Base-by-base conservation (phyloP, 2,329 filamentous ascomycete genomes). In the Aspergillus ochraceus region DNA sequence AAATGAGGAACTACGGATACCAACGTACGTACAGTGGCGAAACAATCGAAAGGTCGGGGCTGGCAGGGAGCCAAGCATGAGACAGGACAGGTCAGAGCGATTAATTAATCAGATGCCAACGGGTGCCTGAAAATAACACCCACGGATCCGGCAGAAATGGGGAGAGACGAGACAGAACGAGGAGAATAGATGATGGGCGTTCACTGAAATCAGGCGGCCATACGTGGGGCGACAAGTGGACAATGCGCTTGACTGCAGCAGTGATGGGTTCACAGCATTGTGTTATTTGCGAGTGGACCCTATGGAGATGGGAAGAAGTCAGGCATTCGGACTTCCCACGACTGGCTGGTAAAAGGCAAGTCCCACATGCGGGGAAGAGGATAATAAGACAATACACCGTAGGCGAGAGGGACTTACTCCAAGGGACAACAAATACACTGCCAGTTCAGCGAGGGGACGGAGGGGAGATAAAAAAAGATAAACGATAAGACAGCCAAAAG, bases 181-280 rank as follows among this genome's bases (percentile, higher is more conserved):
- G 6, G 30, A 52, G 12, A 52, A 57, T 47, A 54, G 39, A 6
- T 42, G 54, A 14, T 10, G 45, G 11, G 36, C 14, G 20, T 26
- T 52, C 47, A 46, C 29, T 30, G 51, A 42, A n/a, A 55, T 49
- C 29, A 57, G 50, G 57, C 61, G 54, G 49, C 63, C 63, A 65
- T 36, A 65, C 57, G 53, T 26, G 45, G 56, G 54, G 17, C 61
- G 58, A 60, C 61, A 65, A 65, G 63, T 65, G 63, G 63, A 64
- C 60, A 56, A 58, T 65, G 61, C 57, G 56, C 60, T 63, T 58
- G 57, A 64, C 52, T 58, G 61, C 54, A 62, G 61, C 54, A 62
- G 57, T 26, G 55, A 57, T 46, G 39, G 61, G 59, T 51, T 60
- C 60, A 63, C 60, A 57, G 54, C 58, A 55, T 36, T n/a, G 39